Base-by-base conservation (phyloP, 306 rosid species). In the Trichosanthes truncata region DNA sequence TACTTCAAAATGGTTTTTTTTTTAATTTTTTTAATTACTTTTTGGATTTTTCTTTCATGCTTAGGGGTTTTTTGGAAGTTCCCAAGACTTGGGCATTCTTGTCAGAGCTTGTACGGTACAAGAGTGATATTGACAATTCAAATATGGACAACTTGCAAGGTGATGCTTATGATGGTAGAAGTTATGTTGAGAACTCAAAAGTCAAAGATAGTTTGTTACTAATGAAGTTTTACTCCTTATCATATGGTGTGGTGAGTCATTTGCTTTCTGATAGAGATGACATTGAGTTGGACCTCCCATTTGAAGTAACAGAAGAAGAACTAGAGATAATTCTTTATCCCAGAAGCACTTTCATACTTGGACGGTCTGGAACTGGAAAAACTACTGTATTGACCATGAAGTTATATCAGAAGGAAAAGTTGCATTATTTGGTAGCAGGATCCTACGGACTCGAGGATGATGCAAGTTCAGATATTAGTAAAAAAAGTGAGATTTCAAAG, bases 281-380 rank as follows among this genome's bases (percentile, higher is more conserved):
- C 73, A 55, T 79, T 60, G 97, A 93, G 62, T 56, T 88, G 76
- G 91, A 93, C 79, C 88, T 91, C 38, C 98, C 98, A 0, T 91
- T 91, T 81, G 94, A 91, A 83, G 94, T 88, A 43, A 89, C 90
- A 0, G 97, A 91, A 11, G 83, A 91, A 85, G 91, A 93, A 79
- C 81, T 25, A 33, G 92, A 91, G 43, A 88, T 89, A 63, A 88
- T 93, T 10, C 87, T 89, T 81, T 88, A 81, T 65, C 65, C 72
- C 12, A 82, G 43, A 85, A 93, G 98, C 71, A 79, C 87, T 12
- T 93, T 93, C 81, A 82, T 93, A 13, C 81, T 89, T 35, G 98
- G 98, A 40, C 89, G 94, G 14, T 93, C 97, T n/a, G 98, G 98
- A 43, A 93, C 98, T 0, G 98, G 98, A 29, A 93, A 93, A 86